Percentiles rank a stretch among this genome's conserved stretches.
phyloP scores from a whole-genome alignment of 2,329 filamentous ascomycete species.

The Hawksworthiomyces lignivorus region DNA sequence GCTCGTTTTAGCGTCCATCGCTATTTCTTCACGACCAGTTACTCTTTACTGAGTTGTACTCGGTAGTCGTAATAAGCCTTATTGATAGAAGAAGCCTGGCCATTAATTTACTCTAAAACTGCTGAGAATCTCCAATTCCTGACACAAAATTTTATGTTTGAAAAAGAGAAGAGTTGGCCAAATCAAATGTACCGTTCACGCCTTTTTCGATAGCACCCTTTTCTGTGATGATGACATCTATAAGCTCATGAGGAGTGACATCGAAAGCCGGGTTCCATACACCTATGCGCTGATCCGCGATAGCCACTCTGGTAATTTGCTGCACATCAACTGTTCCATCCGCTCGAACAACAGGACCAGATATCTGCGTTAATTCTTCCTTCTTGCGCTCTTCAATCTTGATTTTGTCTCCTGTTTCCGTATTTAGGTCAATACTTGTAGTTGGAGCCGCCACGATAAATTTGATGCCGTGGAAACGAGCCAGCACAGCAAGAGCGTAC shows the following conservation, averaged over 20 bases:
- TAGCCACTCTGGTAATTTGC: conserved; percentile 65
- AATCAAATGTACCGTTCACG: conserved; percentile 60
- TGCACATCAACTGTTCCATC: conserved; percentile 57
- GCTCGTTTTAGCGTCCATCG: too few species aligned
- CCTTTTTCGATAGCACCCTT: conserved; percentile 78
- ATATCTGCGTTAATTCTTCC: conserved; percentile 78
- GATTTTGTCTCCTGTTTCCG: conserved; percentile 69
- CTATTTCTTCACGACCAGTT: too few species aligned
- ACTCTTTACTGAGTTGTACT: too few species aligned
- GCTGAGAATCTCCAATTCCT: too few species aligned
- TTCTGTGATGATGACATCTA: conserved; percentile 93
- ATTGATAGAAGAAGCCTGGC: too few species aligned
- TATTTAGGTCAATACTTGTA: conserved; percentile 84
- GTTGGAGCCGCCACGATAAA: conserved; percentile 93
- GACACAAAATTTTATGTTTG: background rate
- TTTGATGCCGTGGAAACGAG: conserved; percentile 78
- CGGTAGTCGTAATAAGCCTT: too few species aligned
- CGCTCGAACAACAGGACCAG: conserved; percentile 61
- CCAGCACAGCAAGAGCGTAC: conserved; percentile 85
- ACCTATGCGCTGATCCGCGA: conserved; percentile 66
- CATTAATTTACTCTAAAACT: too few species aligned
- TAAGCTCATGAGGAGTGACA: conserved; percentile 79
- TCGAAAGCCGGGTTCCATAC: conserved; percentile 99
- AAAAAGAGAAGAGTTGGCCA: conserved; percentile 20
- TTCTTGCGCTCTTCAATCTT: conserved; percentile 80